phyloP scores from a whole-genome alignment of 768 basidiomycete genomes.

The Mycena metata region DNA sequence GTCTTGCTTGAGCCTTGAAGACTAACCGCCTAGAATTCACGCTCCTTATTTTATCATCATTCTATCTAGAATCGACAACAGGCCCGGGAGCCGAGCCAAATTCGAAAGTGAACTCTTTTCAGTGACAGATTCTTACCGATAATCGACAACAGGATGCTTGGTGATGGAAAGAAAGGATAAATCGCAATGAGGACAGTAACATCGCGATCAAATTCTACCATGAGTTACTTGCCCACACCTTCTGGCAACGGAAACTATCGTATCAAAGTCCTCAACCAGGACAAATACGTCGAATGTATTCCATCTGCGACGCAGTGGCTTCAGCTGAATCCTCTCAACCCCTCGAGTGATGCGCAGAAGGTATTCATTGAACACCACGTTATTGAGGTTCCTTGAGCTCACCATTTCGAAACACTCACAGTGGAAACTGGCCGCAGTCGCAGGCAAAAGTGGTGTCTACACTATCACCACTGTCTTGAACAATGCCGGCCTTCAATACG shows the following conservation, averaged over 20 bases:
- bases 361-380: background rate
- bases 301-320: background rate
- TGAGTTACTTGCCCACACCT: background rate
- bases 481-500: background rate
- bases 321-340: background rate
- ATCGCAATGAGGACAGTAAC: background rate
- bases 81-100: too few relatives aligned
- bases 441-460: background rate
- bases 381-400: background rate
- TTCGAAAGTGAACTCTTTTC: too few relatives aligned
- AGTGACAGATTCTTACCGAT: too few relatives aligned
- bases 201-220: too few relatives aligned
- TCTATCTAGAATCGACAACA: too few relatives aligned
- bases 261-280: constrained; percentile 1
- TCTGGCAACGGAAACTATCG: background rate
- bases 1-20: too few relatives aligned
- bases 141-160: too few relatives aligned
- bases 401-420: background rate
- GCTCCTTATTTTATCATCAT: too few relatives aligned
- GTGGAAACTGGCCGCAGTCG: background rate
- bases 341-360: background rate
- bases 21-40: too few relatives aligned
- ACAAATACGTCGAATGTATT: background rate
- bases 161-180: background rate
- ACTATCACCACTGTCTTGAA: background rate